phyloP scores from a whole-genome alignment of 2,329 filamentous ascomycete genomes.

The Penicillium palitans region DNA sequence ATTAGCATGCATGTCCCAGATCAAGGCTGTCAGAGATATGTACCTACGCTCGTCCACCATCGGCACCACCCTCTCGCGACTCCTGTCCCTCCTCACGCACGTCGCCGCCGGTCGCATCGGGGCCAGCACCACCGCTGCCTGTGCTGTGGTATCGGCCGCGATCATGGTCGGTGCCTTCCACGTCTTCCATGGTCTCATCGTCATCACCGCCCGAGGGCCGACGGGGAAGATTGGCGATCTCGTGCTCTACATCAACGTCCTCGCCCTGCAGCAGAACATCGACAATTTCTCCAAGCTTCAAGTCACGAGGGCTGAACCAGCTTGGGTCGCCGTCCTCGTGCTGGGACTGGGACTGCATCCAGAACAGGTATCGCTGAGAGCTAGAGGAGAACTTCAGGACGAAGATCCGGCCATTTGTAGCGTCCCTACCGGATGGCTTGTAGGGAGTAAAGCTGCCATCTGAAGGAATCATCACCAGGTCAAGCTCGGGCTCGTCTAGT shows the following conservation, averaged over 20 bases:
- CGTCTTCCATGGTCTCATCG: constrained; percentile 78
- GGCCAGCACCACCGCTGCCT: constrained; percentile 76
- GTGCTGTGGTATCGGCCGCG: constrained; percentile 58
- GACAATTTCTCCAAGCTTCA: constrained; percentile 85
- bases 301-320: constrained; percentile 81
- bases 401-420: constrained; percentile 83
- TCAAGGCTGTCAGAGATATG: constrained; percentile 40
- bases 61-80: constrained; percentile 87
- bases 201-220: constrained; percentile 57
- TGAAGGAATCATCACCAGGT: constrained; percentile 88
- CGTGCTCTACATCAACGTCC: constrained; percentile 74
- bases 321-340: constrained; percentile 67
- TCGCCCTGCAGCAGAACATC: constrained; percentile 83
- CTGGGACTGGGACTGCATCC: constrained; percentile 90
- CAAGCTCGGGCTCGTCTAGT: constrained; percentile 73
- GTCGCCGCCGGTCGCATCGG: constrained; percentile 87
- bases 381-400: constrained; percentile 92
- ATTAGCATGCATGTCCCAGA: constrained; percentile 18
- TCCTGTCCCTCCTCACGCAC: constrained; percentile 85
- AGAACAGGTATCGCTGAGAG: constrained; percentile 89
- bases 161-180: constrained; percentile 62
- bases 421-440: constrained; percentile 64
- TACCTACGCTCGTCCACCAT: constrained; percentile 99
- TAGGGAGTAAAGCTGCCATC: constrained; percentile 88
- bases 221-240: constrained; percentile 66